A percentile compares a stretch with the other conserved stretches of the same genome.
phyloP scores from a whole-genome alignment of 2,329 filamentous ascomycete species.

The Apiospora saccharicola region DNA sequence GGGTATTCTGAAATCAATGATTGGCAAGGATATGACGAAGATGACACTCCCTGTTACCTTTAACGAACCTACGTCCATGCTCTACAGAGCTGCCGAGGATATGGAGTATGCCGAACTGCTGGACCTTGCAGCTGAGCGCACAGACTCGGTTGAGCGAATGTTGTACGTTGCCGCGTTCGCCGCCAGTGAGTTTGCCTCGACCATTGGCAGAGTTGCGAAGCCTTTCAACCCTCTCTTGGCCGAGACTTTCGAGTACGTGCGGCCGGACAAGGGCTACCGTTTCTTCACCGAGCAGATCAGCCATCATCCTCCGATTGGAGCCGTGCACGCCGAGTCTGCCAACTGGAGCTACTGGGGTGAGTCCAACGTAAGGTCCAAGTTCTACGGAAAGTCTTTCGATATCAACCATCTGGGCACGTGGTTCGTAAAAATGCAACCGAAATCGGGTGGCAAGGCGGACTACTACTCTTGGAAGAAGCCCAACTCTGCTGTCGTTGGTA shows the following conservation, averaged over 20 bases:
- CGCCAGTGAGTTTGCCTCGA: conserved; percentile 95
- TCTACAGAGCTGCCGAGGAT: conserved; percentile 95
- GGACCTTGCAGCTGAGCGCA: conserved; percentile 83
- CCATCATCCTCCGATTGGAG: conserved; percentile 94
- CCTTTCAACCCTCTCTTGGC: conserved; percentile 97
- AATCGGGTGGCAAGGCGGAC: conserved; percentile 78
- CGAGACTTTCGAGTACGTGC: conserved; percentile 95
- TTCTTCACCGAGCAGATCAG: conserved; percentile 99
- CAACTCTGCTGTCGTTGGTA: conserved; percentile 95
- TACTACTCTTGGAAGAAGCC: conserved; percentile 99
- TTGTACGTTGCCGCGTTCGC: conserved; percentile 96
- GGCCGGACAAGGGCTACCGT: conserved; percentile 95
- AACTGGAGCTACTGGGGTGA: conserved; percentile 99
- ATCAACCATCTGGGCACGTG: conserved; percentile 96
- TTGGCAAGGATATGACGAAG: conserved; percentile 99
- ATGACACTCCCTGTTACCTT: conserved; percentile 99
- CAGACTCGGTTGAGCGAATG: conserved; percentile 88
- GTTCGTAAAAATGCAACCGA: conserved; percentile 87
- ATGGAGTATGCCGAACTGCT: conserved; percentile 97
- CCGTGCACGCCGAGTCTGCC: conserved; percentile 89
- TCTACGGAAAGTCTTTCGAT: conserved; percentile 97
- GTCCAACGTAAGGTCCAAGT: conserved; percentile 93
- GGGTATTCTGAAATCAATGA: conserved; percentile 99
- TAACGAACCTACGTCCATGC: conserved; percentile 94
- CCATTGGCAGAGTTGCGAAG: conserved; percentile 95